A percentile compares a stretch with the other conserved stretches of the same genome.
Evolutionary conservation across 108 stramenopile species (phyloP).

Genomic region (Cyclotella choctawhatcheeana): DNA sequence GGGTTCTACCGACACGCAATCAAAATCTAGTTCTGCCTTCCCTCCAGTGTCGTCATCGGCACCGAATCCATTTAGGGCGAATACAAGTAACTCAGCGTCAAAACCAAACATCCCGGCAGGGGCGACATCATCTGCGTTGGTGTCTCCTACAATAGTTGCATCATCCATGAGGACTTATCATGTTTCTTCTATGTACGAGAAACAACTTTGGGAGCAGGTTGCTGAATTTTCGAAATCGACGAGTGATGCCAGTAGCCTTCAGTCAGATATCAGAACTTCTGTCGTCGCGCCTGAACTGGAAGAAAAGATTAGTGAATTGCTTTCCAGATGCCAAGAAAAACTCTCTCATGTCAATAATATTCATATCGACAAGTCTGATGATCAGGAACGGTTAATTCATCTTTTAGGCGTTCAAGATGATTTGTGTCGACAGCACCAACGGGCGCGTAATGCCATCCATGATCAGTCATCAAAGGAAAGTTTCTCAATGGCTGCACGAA

Average conservation of each 20-base stretch:
- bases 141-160: not conserved
- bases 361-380: slow-evolving; percentile 21
- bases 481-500: slow-evolving; percentile 21
- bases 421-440: slow-evolving; percentile 50
- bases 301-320: slow-evolving; percentile 21
- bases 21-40: slow-evolving; percentile 1
- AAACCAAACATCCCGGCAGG: not conserved
- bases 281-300: slow-evolving; percentile 32
- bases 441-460: slow-evolving; percentile 40
- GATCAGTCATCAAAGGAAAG: slow-evolving; percentile 28
- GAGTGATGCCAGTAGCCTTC: slow-evolving; percentile 11
- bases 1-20: not conserved
- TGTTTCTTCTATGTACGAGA: slow-evolving; percentile 43
- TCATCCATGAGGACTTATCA: not conserved
- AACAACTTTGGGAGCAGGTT: slow-evolving; percentile 43
- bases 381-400: slow-evolving; percentile 34
- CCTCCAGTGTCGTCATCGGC: slow-evolving; percentile 52
- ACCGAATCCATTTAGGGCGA: slow-evolving; percentile 44
- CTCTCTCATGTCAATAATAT: slow-evolving; percentile 26
- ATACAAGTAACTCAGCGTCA: slow-evolving; percentile 5
- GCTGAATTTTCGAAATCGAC: slow-evolving; percentile 20
- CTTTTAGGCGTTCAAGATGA: slow-evolving; percentile 52
- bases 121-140: not conserved
- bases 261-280: slow-evolving; percentile 3
- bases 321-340: slow-evolving; percentile 34